A percentile compares a stretch with the other conserved stretches of the same genome.
Conservation (phyloP, 371 early-diverging fungal genomes). For the Globomyces sp. region DNA sequence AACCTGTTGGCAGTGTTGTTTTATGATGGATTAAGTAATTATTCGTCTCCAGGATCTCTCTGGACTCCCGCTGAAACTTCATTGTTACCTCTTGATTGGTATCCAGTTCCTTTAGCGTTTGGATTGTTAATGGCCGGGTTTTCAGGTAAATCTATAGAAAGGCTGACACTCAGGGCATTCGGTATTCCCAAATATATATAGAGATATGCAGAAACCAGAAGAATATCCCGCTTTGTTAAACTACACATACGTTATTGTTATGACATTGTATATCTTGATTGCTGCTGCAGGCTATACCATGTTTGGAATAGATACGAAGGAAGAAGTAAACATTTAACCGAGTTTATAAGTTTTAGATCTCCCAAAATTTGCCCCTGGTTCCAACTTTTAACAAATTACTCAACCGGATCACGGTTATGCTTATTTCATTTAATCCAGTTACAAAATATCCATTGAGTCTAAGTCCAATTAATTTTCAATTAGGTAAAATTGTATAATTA, state of each 20-base stretch:
- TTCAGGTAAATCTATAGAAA: background rate
- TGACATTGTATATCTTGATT: slow-evolving; percentile 49
- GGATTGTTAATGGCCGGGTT: slow-evolving; percentile 61
- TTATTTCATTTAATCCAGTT: slow-evolving; percentile 67
- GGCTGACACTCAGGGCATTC: slow-evolving; percentile 38
- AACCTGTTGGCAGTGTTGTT: slow-evolving; percentile 39
- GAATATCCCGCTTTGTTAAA: slow-evolving; percentile 56
- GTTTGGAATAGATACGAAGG: slow-evolving; percentile 68
- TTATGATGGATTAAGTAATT: slow-evolving; percentile 36
- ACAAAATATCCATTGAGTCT: slow-evolving; percentile 67
- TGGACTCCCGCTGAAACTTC: slow-evolving; percentile 53
- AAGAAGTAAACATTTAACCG: slow-evolving; percentile 48
- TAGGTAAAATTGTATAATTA: slow-evolving; percentile 39
- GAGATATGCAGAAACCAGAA: slow-evolving; percentile 59
- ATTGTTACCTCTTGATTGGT: slow-evolving; percentile 38
- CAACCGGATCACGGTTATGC: slow-evolving; percentile 56
- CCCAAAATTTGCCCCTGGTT: slow-evolving; percentile 63
- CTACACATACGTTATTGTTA: slow-evolving; percentile 50
- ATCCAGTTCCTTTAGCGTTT: slow-evolving; percentile 43
- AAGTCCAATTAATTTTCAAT: slow-evolving; percentile 58
- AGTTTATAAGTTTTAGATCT: slow-evolving; percentile 46
- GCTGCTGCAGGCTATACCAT: slow-evolving; percentile 65
- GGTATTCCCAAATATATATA: slow-evolving; percentile 65
- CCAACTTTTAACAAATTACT: slow-evolving; percentile 56
- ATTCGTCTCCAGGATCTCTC: slow-evolving; percentile 57